Percentiles rank a stretch among this genome's conserved stretches.
phyloP scores from a whole-genome alignment of 495 filamentous ascomycete genomes.

The Daldinia concentrica region DNA sequence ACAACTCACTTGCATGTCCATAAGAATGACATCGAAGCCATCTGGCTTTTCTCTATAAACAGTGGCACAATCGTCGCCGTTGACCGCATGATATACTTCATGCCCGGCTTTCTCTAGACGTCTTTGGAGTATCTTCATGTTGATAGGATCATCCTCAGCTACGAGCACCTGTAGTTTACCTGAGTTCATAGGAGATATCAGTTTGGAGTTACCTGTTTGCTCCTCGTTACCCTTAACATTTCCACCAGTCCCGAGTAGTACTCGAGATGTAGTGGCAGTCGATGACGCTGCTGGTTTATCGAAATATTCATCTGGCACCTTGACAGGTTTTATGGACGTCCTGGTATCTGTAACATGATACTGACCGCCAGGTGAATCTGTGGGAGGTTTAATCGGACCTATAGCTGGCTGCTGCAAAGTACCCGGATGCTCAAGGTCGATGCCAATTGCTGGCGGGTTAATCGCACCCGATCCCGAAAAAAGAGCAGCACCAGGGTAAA shows the following conservation, averaged over 20 bases:
- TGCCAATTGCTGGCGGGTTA: background rate
- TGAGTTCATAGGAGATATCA: constrained; percentile 3
- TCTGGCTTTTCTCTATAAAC: constrained; percentile 67
- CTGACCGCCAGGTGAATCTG: constrained; percentile 31
- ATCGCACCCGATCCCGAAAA: constrained; percentile 3
- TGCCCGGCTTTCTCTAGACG: constrained; percentile 84
- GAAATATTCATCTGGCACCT: constrained; percentile 51
- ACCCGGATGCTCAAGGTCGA: background rate
- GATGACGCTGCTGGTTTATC: constrained; percentile 33
- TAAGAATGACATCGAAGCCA: constrained; percentile 84
- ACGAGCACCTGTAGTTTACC: constrained; percentile 73
- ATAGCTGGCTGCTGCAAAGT: constrained; percentile 2
- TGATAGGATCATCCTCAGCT: constrained; percentile 94
- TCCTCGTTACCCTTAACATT: constrained; percentile 15
- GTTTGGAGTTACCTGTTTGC: background rate
- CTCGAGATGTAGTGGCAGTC: constrained; percentile 39
- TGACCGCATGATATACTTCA: constrained; percentile 74
- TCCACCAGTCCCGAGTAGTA: constrained; percentile 49
- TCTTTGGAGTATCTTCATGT: constrained; percentile 87
- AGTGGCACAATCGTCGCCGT: constrained; percentile 86
- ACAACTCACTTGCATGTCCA: constrained; percentile 87
- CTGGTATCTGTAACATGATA: constrained; percentile 47
- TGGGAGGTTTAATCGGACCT: constrained; percentile 1
- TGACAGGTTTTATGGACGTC: constrained; percentile 53
- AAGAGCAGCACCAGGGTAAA: constrained; percentile 26